Conservation (phyloP, 2,329 filamentous ascomycete species). For the Coniochaeta pulveracea region DNA sequence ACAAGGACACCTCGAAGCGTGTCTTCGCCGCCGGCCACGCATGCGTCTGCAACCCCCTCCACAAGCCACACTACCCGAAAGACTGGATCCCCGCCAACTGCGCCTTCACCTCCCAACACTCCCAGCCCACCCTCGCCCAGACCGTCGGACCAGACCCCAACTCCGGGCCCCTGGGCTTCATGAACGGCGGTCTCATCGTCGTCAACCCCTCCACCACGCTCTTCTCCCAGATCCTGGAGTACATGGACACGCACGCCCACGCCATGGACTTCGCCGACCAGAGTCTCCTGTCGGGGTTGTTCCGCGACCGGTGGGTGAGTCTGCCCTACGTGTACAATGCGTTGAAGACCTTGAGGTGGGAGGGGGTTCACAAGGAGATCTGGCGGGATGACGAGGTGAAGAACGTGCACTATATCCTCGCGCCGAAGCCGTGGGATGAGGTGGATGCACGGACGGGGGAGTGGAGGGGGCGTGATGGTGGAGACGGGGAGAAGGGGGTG, state of each 20-base stretch:
- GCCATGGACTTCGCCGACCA: slow-evolving; percentile 49
- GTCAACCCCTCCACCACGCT: slow-evolving; percentile 36
- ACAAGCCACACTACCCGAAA: slow-evolving; percentile 66
- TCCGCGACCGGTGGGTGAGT: slow-evolving; percentile 41
- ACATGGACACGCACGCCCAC: slow-evolving; percentile 34
- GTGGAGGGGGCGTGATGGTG: slow-evolving; percentile 21
- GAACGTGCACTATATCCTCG: slow-evolving; percentile 51
- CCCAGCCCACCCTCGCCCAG: slow-evolving; percentile 21
- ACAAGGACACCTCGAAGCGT: slow-evolving; percentile 29
- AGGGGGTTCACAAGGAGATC: slow-evolving; percentile 39
- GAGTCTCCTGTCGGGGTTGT: slow-evolving; percentile 43
- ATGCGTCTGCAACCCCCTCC: slow-evolving; percentile 75
- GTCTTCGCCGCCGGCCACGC: slow-evolving; percentile 80
- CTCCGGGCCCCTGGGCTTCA: slow-evolving; percentile 32
- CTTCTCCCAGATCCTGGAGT: slow-evolving; percentile 37
- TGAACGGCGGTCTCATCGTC: slow-evolving; percentile 47
- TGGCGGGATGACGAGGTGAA: slow-evolving; percentile 48
- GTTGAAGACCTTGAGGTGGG: slow-evolving; percentile 46
- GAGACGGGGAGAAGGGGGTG: background rate
- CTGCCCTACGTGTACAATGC: slow-evolving; percentile 53
- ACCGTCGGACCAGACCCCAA: slow-evolving; percentile 23
- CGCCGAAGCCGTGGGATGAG: slow-evolving; percentile 51
- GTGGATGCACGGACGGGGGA: slow-evolving; percentile 24
- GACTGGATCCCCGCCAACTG: slow-evolving; percentile 49
- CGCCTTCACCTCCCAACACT: slow-evolving; percentile 45